Base-by-base conservation (phyloP, 2,329 filamentous ascomycete species). In the Penicillium aurantiogriseum region DNA sequence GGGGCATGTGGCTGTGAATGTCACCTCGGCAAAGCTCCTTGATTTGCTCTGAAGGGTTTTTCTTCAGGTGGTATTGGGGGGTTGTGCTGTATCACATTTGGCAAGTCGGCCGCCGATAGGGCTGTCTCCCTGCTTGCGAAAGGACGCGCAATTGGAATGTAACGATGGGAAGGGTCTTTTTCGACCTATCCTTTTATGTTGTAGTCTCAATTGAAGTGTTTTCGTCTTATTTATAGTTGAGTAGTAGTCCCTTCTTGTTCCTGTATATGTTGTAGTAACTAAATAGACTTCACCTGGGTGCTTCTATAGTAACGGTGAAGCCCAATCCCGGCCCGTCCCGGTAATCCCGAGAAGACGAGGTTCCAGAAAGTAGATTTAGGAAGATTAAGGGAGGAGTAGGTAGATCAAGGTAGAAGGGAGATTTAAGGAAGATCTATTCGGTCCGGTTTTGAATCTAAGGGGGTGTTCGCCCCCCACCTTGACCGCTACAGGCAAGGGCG, bases 61-160 rank as follows among this genome's bases (percentile, higher is more conserved):
- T 40, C 25, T 23, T n/a, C 45, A 38, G 39, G 39, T 51, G 8
- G 19, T 21, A 52, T 36, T 44, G 15, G 15, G 15, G 15, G 19
- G 27, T 23, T 19, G 15, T 13, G 23, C 19, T 35, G 44, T 54
- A n/a, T 50, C 46, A 55, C 31, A 55, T 43, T n/a, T 50, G 11
- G 52, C 23, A 42, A 29, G 35, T 50, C 8, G 29, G 21, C 31
- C 25, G 42, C 15, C 29, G n/a, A 50, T 59, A 59, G 49, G 57
- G 57, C 57, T 54, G 21, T 25, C 13, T 33, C 50, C 45, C 43
- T 51, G 38, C 51, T 55, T 39, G 56, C 59, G 56, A 60, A 46
- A 55, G 57, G 59, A 46, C 53, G 50, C 54, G 59, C 56, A 59
- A 57, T 54, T 29, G 55, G 61, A 63, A 63, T 63, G 61, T 45